phyloP scores from a whole-genome alignment of 305 asterid species.

The Nicotiana rustica region DNA sequence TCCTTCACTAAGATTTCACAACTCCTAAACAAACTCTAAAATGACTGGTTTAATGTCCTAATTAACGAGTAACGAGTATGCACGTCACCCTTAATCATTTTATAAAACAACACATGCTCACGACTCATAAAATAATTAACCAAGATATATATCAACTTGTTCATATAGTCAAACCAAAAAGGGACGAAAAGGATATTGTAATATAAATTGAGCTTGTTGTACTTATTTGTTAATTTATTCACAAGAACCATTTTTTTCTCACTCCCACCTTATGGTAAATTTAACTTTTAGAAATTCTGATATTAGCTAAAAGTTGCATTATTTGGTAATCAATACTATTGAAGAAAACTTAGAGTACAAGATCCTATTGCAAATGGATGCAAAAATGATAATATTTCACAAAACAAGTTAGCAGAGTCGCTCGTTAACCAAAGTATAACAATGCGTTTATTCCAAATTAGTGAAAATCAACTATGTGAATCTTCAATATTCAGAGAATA shows the following conservation, averaged over 20 bases:
- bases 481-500: too few relatives aligned
- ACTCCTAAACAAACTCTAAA: background rate
- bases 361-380: too few relatives aligned
- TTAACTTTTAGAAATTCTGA: background rate
- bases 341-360: background rate
- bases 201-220: background rate
- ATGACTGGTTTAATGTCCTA: background rate
- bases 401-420: too few relatives aligned
- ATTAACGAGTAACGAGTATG: slow-evolving; percentile 24
- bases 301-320: background rate
- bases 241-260: background rate
- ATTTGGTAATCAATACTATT: background rate
- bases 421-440: too few relatives aligned
- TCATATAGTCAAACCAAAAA: slow-evolving; percentile 19
- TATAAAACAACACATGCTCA: slow-evolving; percentile 27
- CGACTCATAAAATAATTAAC: slow-evolving; percentile 31
- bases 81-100: slow-evolving; percentile 36
- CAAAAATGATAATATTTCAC: too few relatives aligned
- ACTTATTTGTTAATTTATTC: too few relatives aligned
- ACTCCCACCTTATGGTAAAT: background rate
- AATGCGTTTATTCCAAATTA: too few relatives aligned
- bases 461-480: too few relatives aligned
- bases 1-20: background rate
- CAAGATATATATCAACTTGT: slow-evolving; percentile 29
- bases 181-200: background rate